phyloP scores from a whole-genome alignment of 139 green algal genomes.

The Coelastrella sp. region DNA sequence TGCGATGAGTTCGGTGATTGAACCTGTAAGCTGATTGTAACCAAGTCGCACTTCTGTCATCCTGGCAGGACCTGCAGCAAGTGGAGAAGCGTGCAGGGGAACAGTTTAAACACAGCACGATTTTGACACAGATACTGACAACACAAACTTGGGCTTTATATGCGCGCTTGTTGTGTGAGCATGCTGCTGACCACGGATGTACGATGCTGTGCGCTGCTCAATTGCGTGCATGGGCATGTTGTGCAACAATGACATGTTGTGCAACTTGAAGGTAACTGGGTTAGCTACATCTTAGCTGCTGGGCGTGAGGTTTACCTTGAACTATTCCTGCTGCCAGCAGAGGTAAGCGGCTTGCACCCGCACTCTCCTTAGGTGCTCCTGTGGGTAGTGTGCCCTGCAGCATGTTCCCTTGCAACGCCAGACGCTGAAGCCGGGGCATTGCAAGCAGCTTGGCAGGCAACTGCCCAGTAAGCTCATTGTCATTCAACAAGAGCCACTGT shows the following conservation, averaged over 20 bases:
- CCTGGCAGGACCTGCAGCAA: not conserved
- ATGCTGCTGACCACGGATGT: no score
- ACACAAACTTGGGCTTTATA: no score
- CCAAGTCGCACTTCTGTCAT: slow-evolving; percentile 1
- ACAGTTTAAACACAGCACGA: no score
- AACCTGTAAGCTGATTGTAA: slow-evolving; percentile 42
- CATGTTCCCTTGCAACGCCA: slow-evolving; percentile 2
- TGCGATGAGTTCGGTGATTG: slow-evolving; percentile 1
- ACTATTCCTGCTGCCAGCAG: not conserved
- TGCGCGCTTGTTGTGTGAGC: no score
- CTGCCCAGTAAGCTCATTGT: slow-evolving; percentile 8
- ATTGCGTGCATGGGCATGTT: no score
- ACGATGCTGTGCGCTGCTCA: no score
- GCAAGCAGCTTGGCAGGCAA: not conserved
- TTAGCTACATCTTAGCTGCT: no score
- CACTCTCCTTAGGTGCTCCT: not conserved
- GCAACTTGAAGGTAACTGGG: no score
- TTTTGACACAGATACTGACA: no score
- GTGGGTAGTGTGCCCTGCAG: slow-evolving; percentile 1
- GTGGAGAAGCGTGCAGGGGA: not conserved
- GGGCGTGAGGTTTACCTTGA: no score
- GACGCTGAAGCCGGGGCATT: slow-evolving; percentile 14
- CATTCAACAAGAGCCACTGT: not conserved
- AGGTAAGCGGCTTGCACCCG: not conserved
- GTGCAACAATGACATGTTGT: no score